These are phyloP conservation scores for Vigna unguiculata DNA, from an alignment of 306 rosid genomes.

Conservation along the genomic window DNA sequence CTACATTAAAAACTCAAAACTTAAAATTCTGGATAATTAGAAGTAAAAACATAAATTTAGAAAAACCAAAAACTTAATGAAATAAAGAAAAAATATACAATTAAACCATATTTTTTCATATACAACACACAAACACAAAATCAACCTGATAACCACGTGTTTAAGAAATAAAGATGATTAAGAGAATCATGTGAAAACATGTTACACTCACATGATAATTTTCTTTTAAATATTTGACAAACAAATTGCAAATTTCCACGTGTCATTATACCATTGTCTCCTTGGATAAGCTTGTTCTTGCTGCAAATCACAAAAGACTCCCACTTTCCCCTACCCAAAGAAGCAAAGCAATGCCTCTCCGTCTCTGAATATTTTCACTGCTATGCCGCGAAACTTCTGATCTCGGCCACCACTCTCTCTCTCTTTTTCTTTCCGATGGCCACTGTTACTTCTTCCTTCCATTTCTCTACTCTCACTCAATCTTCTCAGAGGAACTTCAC, in stretches of 20 bases:
- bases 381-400: constrained; percentile 35
- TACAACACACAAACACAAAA: too few species aligned
- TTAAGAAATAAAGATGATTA: too few species aligned
- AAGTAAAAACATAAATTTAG: too few species aligned
- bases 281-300: constrained; percentile 68
- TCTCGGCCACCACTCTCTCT: constrained; percentile 29
- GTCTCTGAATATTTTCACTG: constrained; percentile 25
- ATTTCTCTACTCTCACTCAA: constrained; percentile 71
- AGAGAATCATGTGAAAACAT: too few species aligned
- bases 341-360: constrained; percentile 20
- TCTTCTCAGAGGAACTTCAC: constrained; percentile 59
- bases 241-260: constrained; percentile 4
- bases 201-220: too few species aligned
- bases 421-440: constrained; percentile 60
- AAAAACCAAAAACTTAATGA: too few species aligned
- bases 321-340: constrained; percentile 35
- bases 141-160: too few species aligned
- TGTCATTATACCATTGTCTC: constrained; percentile 52
- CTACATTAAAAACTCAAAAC: too few species aligned
- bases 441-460: constrained; percentile 68
- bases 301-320: constrained; percentile 47
- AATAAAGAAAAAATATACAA: too few species aligned
- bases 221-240: too few species aligned
- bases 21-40: too few species aligned
- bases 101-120: too few species aligned